Evolutionary conservation across 768 basidiomycete species (phyloP), one percentile per base, ranked within the genome.

Genomic region (Phaffia australis): DNA sequence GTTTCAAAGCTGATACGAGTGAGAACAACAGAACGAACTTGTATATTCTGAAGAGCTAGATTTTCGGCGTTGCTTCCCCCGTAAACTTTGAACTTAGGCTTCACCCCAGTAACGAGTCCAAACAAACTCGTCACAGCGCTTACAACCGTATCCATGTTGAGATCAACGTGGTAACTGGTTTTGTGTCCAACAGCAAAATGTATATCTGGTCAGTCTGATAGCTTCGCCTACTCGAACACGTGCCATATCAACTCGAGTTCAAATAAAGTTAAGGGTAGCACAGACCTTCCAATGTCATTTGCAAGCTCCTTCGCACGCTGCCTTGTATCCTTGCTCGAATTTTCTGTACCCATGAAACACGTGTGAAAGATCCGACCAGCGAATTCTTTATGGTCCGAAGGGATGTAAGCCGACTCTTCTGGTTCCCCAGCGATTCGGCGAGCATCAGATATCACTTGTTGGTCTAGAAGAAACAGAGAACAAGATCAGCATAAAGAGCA

Each of bases 271-370:
- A 48, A 35, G 16, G 35, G 46, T 21, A 19, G 11, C 3, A 66
- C 79, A 61, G 70, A 89, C 93, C 88, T 87, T 73, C 94, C 94
- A 63, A 99, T 93, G 0, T 89, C 87, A 49, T 85, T 81, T 7
- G 88, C 84, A 3, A 99, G 82, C 54, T 87, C 84, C 75, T 89
- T 93, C 0, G 95, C 95, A 46, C 95, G 81, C 69, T 81, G 78
- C 15, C 90, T 80, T 8, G 95, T 98, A 72, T 95, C 95, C 0
- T 76, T 76, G 68, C 86, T 89, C 8, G 94, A 97, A 75, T 98
- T 93, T 76, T 92, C 89, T 0, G 95, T 99, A 6, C 94, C 94
- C 95, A 99, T 98, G 77, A 94, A 99, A 76, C 91, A 95, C 0
- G 93, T 94, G 76, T 98, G 93, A 79, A 99, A 94, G 63, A 98